A percentile compares a stretch with the other conserved stretches of the same genome.
Conservation (phyloP, 768 basidiomycete genomes). For the Tulasnella sp. region DNA sequence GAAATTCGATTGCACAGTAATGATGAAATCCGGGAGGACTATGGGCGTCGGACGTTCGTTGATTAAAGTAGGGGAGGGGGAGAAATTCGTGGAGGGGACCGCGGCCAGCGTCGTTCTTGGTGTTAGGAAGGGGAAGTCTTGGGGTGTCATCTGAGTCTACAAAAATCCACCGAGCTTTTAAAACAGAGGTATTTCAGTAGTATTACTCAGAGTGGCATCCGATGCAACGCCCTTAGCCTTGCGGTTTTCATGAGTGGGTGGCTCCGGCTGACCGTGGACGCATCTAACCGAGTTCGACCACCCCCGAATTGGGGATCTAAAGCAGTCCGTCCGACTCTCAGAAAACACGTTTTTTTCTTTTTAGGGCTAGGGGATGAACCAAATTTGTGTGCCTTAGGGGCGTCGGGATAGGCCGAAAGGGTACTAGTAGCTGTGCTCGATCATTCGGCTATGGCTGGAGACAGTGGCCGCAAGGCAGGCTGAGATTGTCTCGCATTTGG, state of each 20-base stretch:
- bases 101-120: too few relatives aligned
- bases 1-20: not conserved
- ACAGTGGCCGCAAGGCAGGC: too few relatives aligned
- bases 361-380: too few relatives aligned
- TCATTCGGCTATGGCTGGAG: too few relatives aligned
- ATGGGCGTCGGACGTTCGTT: not conserved
- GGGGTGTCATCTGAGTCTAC: not conserved
- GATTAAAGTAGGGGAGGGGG: not conserved
- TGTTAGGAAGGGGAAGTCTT: not conserved
- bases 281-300: not conserved
- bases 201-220: not conserved
- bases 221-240: not conserved
- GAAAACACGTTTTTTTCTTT: too few relatives aligned
- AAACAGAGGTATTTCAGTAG: not conserved
- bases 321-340: too few relatives aligned
- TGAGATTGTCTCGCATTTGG: too few relatives aligned
- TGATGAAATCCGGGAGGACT: not conserved
- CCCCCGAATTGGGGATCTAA: not conserved
- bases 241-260: not conserved
- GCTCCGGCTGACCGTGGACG: not conserved
- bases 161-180: not conserved
- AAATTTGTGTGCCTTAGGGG: too few relatives aligned
- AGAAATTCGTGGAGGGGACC: not conserved
- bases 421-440: too few relatives aligned
- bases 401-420: too few relatives aligned